Evolutionary conservation across 441 rosid species (phyloP).

Genomic region (Gossypium davidsonii): DNA sequence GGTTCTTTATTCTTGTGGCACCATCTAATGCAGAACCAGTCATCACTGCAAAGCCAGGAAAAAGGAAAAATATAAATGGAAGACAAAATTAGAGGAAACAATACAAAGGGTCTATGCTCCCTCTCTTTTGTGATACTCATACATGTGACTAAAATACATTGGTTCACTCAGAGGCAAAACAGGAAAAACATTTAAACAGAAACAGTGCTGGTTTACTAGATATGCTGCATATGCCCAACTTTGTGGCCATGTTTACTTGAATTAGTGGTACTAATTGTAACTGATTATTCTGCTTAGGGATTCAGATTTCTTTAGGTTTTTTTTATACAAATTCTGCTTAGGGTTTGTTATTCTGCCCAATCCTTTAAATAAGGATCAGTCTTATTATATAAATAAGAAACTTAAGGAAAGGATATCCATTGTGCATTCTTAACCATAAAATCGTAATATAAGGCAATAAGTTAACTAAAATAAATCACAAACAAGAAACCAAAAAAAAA

Average conservation of each 20-base stretch:
- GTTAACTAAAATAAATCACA: too few species aligned
- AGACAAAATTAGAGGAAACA: background rate
- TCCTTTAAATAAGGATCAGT: too few species aligned
- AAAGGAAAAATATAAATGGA: background rate
- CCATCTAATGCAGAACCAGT: conserved; percentile 37
- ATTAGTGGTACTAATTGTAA: background rate
- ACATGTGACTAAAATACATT: background rate
- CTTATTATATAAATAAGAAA: too few species aligned
- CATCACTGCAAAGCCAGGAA: conserved; percentile 42
- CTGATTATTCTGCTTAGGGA: too few species aligned
- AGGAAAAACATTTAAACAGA: background rate
- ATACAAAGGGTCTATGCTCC: background rate
- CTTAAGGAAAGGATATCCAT: too few species aligned
- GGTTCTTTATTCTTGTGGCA: conserved; percentile 21
- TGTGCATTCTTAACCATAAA: too few species aligned
- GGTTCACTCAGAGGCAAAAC: background rate
- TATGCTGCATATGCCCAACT: background rate
- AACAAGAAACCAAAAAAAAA: too few species aligned
- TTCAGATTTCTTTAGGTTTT: too few species aligned
- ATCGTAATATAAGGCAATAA: too few species aligned
- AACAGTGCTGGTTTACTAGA: background rate
- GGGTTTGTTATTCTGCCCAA: too few species aligned
- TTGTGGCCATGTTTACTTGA: conserved; percentile 1
- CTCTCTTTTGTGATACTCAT: background rate
- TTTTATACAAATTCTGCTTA: too few species aligned